Conservation (phyloP, 1,284 basidiomycete species). For the Boletus mariae region DNA sequence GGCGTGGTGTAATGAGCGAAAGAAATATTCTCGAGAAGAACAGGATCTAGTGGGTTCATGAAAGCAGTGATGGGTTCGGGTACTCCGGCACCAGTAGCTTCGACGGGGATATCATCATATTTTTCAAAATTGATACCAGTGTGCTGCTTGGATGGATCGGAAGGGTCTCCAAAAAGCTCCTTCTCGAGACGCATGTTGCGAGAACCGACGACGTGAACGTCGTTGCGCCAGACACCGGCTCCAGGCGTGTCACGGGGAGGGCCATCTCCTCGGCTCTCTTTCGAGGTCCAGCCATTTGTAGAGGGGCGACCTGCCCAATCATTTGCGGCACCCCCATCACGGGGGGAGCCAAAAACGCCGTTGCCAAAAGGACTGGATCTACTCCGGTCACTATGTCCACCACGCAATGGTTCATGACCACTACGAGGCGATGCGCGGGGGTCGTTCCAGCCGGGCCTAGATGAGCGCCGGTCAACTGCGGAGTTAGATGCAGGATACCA, state of each 20-base stretch:
- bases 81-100: slow-evolving; percentile 93
- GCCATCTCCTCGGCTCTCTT: slow-evolving; percentile 39
- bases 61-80: slow-evolving; percentile 92
- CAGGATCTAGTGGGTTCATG: slow-evolving; percentile 85
- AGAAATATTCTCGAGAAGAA: slow-evolving; percentile 93
- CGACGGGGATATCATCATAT: slow-evolving; percentile 94
- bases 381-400: slow-evolving; percentile 45
- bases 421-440: slow-evolving; percentile 61
- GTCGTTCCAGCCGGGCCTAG: slow-evolving; percentile 71
- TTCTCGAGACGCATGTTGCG: slow-evolving; percentile 89
- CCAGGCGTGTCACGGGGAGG: slow-evolving; percentile 57
- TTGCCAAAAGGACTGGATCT: slow-evolving; percentile 38
- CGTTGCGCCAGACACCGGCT: slow-evolving; percentile 86
- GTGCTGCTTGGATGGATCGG: slow-evolving; percentile 82
- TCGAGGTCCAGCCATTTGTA: slow-evolving; percentile 38
- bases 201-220: slow-evolving; percentile 77
- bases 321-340: slow-evolving; percentile 40
- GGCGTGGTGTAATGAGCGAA: slow-evolving; percentile 92
- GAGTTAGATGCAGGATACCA: slow-evolving; percentile 6
- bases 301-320: slow-evolving; percentile 45
- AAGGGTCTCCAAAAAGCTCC: slow-evolving; percentile 90
- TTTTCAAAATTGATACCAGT: slow-evolving; percentile 99
- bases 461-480: slow-evolving; percentile 19
- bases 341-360: slow-evolving; percentile 36
- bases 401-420: slow-evolving; percentile 46